Base-by-base conservation (phyloP, 225 moss, liverwort and hornwort genomes). In the Antitrichia curtipendula region DNA sequence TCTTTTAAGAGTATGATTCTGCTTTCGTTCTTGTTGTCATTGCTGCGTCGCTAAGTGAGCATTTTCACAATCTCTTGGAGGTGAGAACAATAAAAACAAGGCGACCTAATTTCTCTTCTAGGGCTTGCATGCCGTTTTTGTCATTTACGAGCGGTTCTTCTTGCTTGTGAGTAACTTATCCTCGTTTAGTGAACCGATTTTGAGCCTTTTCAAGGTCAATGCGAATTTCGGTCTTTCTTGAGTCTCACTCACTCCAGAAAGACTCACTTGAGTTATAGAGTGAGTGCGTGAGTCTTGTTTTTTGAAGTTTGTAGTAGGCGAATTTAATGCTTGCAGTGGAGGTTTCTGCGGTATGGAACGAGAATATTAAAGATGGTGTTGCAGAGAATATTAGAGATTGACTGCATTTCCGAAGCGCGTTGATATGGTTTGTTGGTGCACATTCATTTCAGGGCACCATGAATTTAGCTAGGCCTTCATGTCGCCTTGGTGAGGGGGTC, bases 381-480 rank as follows among this genome's bases (percentile, higher is more conserved):
- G 70, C 70, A n/a, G n/a, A n/a, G n/a, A n/a, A n/a, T n/a, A n/a
- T n/a, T 49, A 13, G 64, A 58, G 74, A 53, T 72, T 87, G 84
- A 78, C 47, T 77, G 78, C 78, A 57, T 86, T 86, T 83, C 27
- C 17, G 83, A 54, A 80, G 80, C 40, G 54, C 50, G 56, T 76
- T 91, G 85, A 72, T 36, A 32, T 60, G 69, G 63, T 57, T 82
- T 80, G 38, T 69, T 70, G 25, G 86, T 88, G 88, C 68, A 28
- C 75, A 86, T 70, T 71, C 56, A 27, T 75, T 87, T 70, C 58
- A 71, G 89, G 86, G 63, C 90, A 76, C 86, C 61, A 94, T 94
- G 93, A 92, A 85, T 89, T 90, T 90, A 81, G 72, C 88, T 45
- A 69, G 87, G 86, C 41, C 90, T 83, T 80, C 91, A 38, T 91